Percentiles rank a stretch among this genome's conserved stretches.
These are phyloP conservation scores for Pseudocercospora musae DNA, from an alignment of 2,329 filamentous ascomycete species.

Conservation along the genomic window DNA sequence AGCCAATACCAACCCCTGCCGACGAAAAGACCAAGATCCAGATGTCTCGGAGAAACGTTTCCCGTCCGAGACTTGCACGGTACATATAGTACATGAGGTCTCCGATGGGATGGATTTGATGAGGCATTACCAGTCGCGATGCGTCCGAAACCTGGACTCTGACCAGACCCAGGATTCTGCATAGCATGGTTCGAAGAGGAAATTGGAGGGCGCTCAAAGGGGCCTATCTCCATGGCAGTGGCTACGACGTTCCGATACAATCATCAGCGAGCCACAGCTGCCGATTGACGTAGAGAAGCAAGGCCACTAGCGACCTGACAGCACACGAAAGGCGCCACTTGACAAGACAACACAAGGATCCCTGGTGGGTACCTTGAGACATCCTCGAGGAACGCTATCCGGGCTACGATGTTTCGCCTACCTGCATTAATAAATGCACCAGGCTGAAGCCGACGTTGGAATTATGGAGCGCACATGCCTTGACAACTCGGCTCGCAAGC, in stretches of 20 bases:
- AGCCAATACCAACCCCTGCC: background rate
- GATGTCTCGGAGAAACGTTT: background rate
- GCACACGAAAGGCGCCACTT: background rate
- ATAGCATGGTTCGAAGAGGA: background rate
- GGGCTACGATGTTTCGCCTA: background rate
- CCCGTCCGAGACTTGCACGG: background rate
- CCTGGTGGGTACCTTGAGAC: background rate
- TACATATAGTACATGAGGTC: background rate
- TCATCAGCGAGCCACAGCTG: background rate
- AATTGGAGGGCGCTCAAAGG: background rate
- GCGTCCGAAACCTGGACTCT: background rate
- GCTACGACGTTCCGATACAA: background rate
- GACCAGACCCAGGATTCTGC: background rate
- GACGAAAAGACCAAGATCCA: background rate
- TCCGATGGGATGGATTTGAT: background rate
- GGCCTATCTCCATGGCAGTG: background rate
- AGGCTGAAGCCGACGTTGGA: background rate
- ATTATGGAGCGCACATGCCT: background rate
- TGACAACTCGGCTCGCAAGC: background rate
- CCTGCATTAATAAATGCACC: background rate
- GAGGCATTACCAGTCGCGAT: background rate
- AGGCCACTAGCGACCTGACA: background rate
- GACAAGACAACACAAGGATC: background rate
- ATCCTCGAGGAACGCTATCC: background rate
- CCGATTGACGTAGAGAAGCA: background rate